Evolutionary conservation across 352 stramenopile species (phyloP).

Genomic region (Pythium aquatile): DNA sequence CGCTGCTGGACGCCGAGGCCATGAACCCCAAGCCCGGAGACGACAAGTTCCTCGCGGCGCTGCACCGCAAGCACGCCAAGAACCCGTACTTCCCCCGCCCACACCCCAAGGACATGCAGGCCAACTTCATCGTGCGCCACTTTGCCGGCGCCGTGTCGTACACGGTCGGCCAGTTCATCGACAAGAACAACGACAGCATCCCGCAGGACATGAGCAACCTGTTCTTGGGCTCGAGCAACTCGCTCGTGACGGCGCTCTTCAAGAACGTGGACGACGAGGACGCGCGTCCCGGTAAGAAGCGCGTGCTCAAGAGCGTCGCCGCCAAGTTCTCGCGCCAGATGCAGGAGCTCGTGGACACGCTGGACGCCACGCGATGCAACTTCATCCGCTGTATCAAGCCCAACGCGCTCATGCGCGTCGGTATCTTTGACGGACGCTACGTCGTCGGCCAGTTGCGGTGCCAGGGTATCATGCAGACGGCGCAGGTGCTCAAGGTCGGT

Average conservation of each 20-base stretch:
- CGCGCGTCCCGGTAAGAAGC: conserved; percentile 69
- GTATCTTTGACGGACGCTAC: conserved; percentile 74
- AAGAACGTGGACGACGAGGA: conserved; percentile 50
- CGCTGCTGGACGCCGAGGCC: conserved; percentile 83
- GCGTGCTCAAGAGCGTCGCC: conserved; percentile 64
- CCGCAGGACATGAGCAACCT: conserved; percentile 81
- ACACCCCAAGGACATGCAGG: conserved; percentile 88
- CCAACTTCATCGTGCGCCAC: conserved; percentile 89
- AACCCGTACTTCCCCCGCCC: conserved; percentile 84
- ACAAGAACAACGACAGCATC: conserved; percentile 92
- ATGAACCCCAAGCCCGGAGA: conserved; percentile 90
- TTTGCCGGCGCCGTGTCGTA: conserved; percentile 90
- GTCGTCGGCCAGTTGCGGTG: conserved; percentile 84
- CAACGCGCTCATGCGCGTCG: conserved; percentile 73
- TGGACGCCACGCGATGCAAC: conserved; percentile 83
- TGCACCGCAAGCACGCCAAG: conserved; percentile 85
- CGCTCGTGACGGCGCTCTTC: conserved; percentile 67
- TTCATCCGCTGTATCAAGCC: conserved; percentile 91
- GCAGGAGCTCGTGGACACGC: conserved; percentile 73
- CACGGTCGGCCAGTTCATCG: conserved; percentile 87
- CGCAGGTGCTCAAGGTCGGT: conserved; percentile 85
- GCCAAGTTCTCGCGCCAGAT: conserved; percentile 79
- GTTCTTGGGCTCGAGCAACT: conserved; percentile 70
- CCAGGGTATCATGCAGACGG: conserved; percentile 85
- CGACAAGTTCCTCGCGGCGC: conserved; percentile 77